These are phyloP conservation scores for Quercus suber DNA, from an alignment of 306 rosid genomes.

Conservation along the genomic window DNA sequence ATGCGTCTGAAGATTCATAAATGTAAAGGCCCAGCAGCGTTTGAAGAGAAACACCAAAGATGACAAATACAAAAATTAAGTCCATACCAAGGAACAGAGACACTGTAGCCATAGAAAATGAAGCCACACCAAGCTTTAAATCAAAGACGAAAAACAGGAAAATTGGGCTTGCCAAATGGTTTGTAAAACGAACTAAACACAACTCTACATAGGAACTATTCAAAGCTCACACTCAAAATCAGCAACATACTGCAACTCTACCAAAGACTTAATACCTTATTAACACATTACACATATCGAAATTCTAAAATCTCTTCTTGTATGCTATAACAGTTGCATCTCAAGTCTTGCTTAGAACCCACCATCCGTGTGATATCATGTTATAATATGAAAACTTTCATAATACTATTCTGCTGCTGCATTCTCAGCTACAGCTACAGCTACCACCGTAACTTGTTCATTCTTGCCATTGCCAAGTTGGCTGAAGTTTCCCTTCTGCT, in stretches of 20 bases:
- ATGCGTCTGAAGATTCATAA: background rate
- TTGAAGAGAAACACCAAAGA: background rate
- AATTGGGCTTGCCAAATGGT: slow-evolving; percentile 3
- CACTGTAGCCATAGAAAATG: background rate
- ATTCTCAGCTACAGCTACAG: slow-evolving; percentile 29
- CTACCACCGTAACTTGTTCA: slow-evolving; percentile 21
- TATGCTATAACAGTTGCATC: slow-evolving; percentile 24
- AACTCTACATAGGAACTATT: slow-evolving; percentile 14
- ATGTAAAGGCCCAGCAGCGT: background rate
- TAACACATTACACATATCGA: slow-evolving; percentile 9
- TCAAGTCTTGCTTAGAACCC: slow-evolving; percentile 6
- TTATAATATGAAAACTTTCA: background rate
- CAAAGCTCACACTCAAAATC: slow-evolving; percentile 31
- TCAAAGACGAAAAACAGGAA: slow-evolving; percentile 6
- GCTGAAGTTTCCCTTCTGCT: slow-evolving; percentile 88
- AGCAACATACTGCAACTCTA: slow-evolving; percentile 24
- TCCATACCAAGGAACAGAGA: background rate
- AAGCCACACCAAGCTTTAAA: slow-evolving; percentile 24
- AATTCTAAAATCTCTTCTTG: slow-evolving; percentile 8
- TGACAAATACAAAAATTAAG: background rate
- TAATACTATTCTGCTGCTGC: slow-evolving; percentile 20
- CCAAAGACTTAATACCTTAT: slow-evolving; percentile 8
- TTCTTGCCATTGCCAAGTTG: slow-evolving; percentile 43
- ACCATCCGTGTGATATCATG: slow-evolving; percentile 7
- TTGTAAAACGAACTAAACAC: slow-evolving; percentile 16